Evolutionary conservation across 2,329 filamentous ascomycete species (phyloP).

Genomic region (Macrophomina pseudophaseolina): DNA sequence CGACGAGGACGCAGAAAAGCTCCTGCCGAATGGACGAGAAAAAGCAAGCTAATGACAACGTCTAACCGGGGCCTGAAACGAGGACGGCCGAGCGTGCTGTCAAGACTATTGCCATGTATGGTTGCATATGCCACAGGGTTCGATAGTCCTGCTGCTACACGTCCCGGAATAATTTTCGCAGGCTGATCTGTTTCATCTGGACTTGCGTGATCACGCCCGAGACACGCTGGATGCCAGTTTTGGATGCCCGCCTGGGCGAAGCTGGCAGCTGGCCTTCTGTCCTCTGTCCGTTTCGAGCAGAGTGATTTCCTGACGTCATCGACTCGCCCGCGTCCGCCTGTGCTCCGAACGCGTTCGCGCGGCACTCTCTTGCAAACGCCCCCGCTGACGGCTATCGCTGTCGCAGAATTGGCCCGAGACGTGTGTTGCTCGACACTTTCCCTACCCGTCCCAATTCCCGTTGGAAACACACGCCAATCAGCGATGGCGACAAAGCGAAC

Average conservation of each 20-base stretch:
- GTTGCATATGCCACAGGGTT: slow-evolving; percentile 21
- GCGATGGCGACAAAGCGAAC: slow-evolving; percentile 61
- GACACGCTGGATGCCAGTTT: background rate
- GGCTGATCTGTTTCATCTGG: slow-evolving; percentile 22
- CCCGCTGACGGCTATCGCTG: slow-evolving; percentile 1
- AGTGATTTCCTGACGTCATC: slow-evolving; percentile 19
- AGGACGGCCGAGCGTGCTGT: too few relatives aligned
- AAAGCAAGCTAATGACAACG: slow-evolving; percentile 1
- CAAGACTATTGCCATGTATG: background rate
- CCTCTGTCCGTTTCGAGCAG: slow-evolving; percentile 5
- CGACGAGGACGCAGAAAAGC: slow-evolving; percentile 10
- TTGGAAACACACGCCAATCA: background rate
- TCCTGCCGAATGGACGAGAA: background rate
- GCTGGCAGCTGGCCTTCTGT: background rate
- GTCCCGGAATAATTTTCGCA: background rate
- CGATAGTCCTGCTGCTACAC: background rate
- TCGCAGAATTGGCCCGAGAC: background rate
- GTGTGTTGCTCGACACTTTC: background rate
- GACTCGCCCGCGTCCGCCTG: background rate
- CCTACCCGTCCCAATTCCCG: background rate
- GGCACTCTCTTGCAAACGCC: background rate
- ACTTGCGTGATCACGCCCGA: slow-evolving; percentile 18
- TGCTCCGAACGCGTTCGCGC: background rate
- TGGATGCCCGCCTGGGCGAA: background rate
- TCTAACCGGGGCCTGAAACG: slow-evolving; percentile 3